Evolutionary conservation across 2,329 filamentous ascomycete genomes (phyloP).

Genomic region (Colletotrichum caudatum): DNA sequence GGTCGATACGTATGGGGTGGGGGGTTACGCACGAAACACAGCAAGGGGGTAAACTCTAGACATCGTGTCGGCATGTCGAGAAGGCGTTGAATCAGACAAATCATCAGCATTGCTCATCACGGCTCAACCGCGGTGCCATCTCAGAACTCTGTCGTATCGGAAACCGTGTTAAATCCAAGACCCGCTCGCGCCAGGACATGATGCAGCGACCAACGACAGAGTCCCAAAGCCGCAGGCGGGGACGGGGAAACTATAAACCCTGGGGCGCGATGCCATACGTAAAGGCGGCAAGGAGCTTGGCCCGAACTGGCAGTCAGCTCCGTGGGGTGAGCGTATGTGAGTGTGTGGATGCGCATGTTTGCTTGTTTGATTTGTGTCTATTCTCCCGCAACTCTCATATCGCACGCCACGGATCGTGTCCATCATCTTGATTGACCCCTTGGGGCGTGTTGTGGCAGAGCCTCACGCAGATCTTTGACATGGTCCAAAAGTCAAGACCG

Average conservation of each 20-base stretch:
- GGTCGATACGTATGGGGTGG: slow-evolving; percentile 12
- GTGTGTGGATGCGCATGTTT: slow-evolving; percentile 5
- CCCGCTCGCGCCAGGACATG: not conserved
- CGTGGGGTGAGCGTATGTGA: slow-evolving; percentile 27
- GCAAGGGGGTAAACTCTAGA: slow-evolving; percentile 21
- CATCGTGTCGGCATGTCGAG: slow-evolving; percentile 18
- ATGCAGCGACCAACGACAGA: slow-evolving; percentile 18
- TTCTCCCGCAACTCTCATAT: slow-evolving; percentile 12
- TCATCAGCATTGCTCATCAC: slow-evolving; percentile 21
- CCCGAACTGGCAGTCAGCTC: slow-evolving; percentile 34
- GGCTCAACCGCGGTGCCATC: slow-evolving; percentile 20
- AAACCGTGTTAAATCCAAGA: slow-evolving; percentile 12
- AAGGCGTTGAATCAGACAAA: slow-evolving; percentile 22
- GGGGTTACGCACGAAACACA: slow-evolving; percentile 25
- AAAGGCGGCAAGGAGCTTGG: slow-evolving; percentile 29
- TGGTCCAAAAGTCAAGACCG: slow-evolving; percentile 15
- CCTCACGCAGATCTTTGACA: slow-evolving; percentile 26
- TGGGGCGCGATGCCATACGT: slow-evolving; percentile 1
- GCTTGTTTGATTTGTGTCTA: not conserved
- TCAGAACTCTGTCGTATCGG: slow-evolving; percentile 20
- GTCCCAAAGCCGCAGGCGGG: slow-evolving; percentile 12
- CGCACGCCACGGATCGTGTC: not conserved
- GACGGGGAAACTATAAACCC: slow-evolving; percentile 4
- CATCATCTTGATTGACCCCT: slow-evolving; percentile 6
- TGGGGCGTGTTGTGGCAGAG: slow-evolving; percentile 31